Base-by-base conservation (phyloP, 2,329 filamentous ascomycete species). In the Emmonsiellopsis sp. region DNA sequence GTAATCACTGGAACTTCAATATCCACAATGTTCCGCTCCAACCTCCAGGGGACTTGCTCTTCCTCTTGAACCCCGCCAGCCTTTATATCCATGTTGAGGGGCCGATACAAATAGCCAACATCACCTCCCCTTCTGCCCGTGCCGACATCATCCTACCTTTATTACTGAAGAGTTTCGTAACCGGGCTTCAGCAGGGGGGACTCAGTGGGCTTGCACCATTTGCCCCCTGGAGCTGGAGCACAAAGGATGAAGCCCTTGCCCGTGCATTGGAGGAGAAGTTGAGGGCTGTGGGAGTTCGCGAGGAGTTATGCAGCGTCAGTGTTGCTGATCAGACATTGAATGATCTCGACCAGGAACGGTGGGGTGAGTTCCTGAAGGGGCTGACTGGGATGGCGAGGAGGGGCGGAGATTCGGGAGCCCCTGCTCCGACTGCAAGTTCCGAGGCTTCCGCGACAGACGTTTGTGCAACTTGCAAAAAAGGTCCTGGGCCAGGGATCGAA, bases 1-100 rank as follows among this genome's bases (percentile, higher is more conserved):
- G 41, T 4, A 59, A 58, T 45, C 42, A 57, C 40, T 60, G 57
- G 54, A 50, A 60, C 47, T 51, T 60, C 52, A 55, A 41, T 52
- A 55, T 59, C 42, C 45, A 52, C 32, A 53, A 59, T 51, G 52
- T 60, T 8, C 31, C 56, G 5, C 34, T 59, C 26, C 20, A 50
- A 40, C 55, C 57, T 8, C 50, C 53, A 4, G 54, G 55, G 6
- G 52, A 59, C 35, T 50, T 57, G 10, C 46, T 57, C 41, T 44
- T 55, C 55, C 20, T 59, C 9, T 46, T 58, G 3, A 54, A 56
- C 35, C 55, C 57, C 13, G 5, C 32, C 48, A 52, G 41, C 26
- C 34, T 44, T 6, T 51, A 37, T n/a, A 48, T 53, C 7, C 57
- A 58, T 8, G 15, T 10, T 10, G 30, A 46, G 41, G 16, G 41